Conservation (phyloP, 257 asterid species). For the Buddleja alternifolia region DNA sequence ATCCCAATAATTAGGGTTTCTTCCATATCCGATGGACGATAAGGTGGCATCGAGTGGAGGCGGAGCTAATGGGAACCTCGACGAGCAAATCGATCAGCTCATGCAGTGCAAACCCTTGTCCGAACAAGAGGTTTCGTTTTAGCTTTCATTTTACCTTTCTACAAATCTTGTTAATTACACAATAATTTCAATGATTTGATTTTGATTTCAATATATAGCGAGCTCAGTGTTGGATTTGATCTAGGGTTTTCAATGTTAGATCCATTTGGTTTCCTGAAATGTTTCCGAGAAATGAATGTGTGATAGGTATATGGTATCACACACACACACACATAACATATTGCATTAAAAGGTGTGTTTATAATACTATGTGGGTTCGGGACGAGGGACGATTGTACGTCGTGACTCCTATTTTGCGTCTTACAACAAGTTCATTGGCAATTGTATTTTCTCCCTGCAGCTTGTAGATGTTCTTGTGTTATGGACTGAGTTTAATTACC, state of each 20-base stretch:
- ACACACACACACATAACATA: no score
- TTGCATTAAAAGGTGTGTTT: no score
- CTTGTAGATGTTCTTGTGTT: not conserved
- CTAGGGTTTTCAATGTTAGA: constrained; percentile 31
- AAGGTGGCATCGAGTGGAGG: constrained; percentile 48
- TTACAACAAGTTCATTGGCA: not conserved
- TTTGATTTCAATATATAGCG: constrained; percentile 23
- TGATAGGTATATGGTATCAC: not conserved
- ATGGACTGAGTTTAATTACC: constrained; percentile 1
- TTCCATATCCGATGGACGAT: constrained; percentile 48
- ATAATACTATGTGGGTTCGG: not conserved
- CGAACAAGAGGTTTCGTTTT: constrained; percentile 62
- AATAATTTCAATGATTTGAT: constrained; percentile 11
- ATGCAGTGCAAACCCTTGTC: constrained; percentile 89
- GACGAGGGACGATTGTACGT: not conserved
- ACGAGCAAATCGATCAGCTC: constrained; percentile 80
- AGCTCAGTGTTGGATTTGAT: constrained; percentile 28
- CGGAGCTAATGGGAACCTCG: constrained; percentile 62
- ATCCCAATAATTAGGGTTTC: constrained; percentile 23
- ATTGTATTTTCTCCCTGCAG: not conserved
- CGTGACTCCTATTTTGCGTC: not conserved
- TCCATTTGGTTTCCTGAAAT: constrained; percentile 12
- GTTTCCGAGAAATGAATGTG: not conserved
- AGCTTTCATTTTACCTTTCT: not conserved
- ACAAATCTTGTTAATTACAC: not conserved